phyloP scores from a whole-genome alignment of 352 stramenopile species.

The Phytophthora ohioensis region DNA sequence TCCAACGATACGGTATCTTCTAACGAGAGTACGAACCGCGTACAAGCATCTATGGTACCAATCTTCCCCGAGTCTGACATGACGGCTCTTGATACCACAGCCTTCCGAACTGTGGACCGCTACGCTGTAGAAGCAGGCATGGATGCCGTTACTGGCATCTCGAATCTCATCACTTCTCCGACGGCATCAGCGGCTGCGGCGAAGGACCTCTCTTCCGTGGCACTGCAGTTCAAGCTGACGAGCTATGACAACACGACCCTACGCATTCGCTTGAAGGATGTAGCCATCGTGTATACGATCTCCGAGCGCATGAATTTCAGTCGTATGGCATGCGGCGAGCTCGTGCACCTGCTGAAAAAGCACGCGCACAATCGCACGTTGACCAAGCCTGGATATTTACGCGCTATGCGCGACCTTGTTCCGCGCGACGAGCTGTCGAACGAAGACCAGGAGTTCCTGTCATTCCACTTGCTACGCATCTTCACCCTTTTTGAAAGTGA shows the following conservation, averaged over 20 bases:
- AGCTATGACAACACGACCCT: conserved; percentile 85
- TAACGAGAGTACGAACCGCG: conserved; percentile 56
- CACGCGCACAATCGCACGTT: conserved; percentile 70
- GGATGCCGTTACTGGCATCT: conserved; percentile 67
- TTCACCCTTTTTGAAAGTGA: conserved; percentile 88
- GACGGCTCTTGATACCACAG: conserved; percentile 43
- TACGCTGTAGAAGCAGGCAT: conserved; percentile 54
- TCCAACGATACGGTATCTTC: conserved; percentile 78
- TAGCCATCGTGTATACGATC: conserved; percentile 89
- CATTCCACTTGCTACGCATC: conserved; percentile 85
- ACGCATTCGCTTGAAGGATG: conserved; percentile 85
- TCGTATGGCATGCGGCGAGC: conserved; percentile 64
- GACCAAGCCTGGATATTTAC: conserved; percentile 79
- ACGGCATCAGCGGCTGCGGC: conserved; percentile 46
- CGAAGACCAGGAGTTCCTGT: conserved; percentile 90
- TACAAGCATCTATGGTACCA: conserved; percentile 52
- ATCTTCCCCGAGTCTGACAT: conserved; percentile 57
- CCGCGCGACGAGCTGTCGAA: conserved; percentile 77
- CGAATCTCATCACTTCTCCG: conserved; percentile 68
- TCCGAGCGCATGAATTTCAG: conserved; percentile 88
- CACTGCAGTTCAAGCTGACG: conserved; percentile 89
- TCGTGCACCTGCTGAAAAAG: conserved; percentile 79
- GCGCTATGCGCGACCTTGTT: conserved; percentile 81
- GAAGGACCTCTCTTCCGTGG: conserved; percentile 77
- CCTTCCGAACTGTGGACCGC: conserved; percentile 42